Percentiles rank a stretch among this genome's conserved stretches.
Conservation (phyloP, 257 asterid species). For the Solanum lycopersicoides region DNA sequence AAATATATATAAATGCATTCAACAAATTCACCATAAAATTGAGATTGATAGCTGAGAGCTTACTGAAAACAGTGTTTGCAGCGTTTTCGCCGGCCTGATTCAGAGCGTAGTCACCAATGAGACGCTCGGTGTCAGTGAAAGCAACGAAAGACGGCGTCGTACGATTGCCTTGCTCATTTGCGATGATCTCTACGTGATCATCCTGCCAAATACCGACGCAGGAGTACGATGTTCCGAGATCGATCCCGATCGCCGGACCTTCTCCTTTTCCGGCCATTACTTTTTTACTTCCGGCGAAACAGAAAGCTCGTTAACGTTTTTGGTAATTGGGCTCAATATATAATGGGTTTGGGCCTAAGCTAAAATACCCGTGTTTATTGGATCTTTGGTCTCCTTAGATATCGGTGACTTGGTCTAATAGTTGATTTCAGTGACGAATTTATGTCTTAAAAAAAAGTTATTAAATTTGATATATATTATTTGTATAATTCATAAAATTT, state of each 20-base stretch:
- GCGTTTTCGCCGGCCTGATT: neutral
- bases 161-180: neutral
- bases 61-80: neutral
- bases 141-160: constrained; percentile 1
- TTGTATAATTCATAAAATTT: no score
- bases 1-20: neutral
- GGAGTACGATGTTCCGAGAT: neutral
- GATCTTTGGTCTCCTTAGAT: neutral
- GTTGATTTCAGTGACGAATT: neutral
- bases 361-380: neutral
- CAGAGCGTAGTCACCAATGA: neutral
- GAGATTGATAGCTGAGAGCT: neutral
- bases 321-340: neutral
- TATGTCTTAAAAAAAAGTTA: no score
- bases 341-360: neutral
- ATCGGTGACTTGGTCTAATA: neutral
- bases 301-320: neutral
- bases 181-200: neutral
- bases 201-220: neutral
- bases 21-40: neutral
- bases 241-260: neutral
- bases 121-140: neutral
- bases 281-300: neutral
- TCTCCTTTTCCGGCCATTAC: neutral
- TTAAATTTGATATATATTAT: no score